These are phyloP conservation scores for Leptographium flavum DNA, from an alignment of 2,329 filamentous ascomycete genomes.

Conservation along the genomic window DNA sequence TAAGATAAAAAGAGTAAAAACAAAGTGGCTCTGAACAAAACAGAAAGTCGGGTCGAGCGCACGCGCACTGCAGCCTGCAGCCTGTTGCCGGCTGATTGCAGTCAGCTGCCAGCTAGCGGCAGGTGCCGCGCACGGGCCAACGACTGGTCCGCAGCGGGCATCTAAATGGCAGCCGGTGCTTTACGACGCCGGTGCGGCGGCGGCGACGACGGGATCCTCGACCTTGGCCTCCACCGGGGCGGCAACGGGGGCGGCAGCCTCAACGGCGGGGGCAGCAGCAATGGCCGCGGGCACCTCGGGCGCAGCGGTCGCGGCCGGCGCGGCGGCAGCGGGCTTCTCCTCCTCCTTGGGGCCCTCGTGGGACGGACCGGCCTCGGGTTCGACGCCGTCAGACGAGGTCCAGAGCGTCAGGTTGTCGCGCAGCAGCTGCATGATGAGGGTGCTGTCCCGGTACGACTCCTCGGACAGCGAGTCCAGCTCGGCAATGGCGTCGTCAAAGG, in stretches of 20 bases:
- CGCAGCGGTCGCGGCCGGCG: slow-evolving; percentile 28
- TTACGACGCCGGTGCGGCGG: slow-evolving; percentile 40
- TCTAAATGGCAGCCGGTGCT: no score
- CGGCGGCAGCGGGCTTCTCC: slow-evolving; percentile 6
- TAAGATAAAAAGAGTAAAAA: background rate
- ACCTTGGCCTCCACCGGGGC: no score
- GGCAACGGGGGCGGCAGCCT: slow-evolving; percentile 26
- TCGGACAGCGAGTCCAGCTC: slow-evolving; percentile 94
- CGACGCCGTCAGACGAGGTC: slow-evolving; percentile 89
- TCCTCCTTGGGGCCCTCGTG: slow-evolving; percentile 43
- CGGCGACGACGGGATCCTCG: slow-evolving; percentile 21
- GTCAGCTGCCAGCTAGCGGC: background rate
- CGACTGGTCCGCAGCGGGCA: no score
- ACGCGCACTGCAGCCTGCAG: background rate
- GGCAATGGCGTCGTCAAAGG: slow-evolving; percentile 93
- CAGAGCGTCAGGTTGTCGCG: slow-evolving; percentile 98
- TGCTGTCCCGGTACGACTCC: slow-evolving; percentile 99
- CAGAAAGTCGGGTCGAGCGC: background rate
- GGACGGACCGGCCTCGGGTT: slow-evolving; percentile 49
- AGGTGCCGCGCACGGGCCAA: background rate
- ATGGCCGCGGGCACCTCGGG: slow-evolving; percentile 22
- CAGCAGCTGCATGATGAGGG: slow-evolving; percentile 96
- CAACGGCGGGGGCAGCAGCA: slow-evolving; percentile 26
- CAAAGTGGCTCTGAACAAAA: background rate
- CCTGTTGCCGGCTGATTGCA: background rate